Base-by-base conservation (phyloP, 139 green algal species). In the Parachlorella kessleri region DNA sequence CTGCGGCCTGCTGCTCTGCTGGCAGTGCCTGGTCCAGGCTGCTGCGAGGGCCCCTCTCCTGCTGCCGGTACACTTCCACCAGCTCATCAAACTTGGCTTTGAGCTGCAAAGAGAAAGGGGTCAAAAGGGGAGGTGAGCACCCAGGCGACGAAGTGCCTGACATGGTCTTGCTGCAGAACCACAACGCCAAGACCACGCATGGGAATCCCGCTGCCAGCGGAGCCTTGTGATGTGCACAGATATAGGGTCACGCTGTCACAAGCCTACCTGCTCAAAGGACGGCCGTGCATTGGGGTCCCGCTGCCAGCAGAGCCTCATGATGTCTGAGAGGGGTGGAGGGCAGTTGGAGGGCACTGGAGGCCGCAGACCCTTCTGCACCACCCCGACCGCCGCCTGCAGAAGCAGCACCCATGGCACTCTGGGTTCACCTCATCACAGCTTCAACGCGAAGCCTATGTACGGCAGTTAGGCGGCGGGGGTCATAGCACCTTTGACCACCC, bases 331-430 rank as follows among this genome's bases (percentile, higher is more conserved):
- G n/a, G 81, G 66, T 26, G 81, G 67, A 3, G 91, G 93, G 79
- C 85, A 92, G 80, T 86, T 88, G 10, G 80, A 35, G 1, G 95
- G 94, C 23, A 98, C 90, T 30, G 66, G 70, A 3, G 95, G 95
- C n/a, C 95, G 86, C 80, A 98, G 83, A 3, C 95, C 96, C 84
- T 98, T 97, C 85, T 99, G 95, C 55, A 99, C 97, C n/a, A 99
- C 96, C 8, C 93, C 91, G n/a, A 98, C 94, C 32, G 90, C 83
- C 21, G 64, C 74, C 75, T 92, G 90, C 48, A 59, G 48, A 14
- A 59, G n/a, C 48, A 59, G 48, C 48, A 59, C 48, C n/a, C n/a
- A n/a, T n/a, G n/a, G n/a, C n/a, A n/a, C n/a, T n/a, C n/a, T n/a
- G n/a, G n/a, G n/a, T n/a, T n/a, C n/a, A n/a, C n/a, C n/a, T n/a